Evolutionary conservation across 768 basidiomycete genomes (phyloP).

Genomic region (Panus rudis): DNA sequence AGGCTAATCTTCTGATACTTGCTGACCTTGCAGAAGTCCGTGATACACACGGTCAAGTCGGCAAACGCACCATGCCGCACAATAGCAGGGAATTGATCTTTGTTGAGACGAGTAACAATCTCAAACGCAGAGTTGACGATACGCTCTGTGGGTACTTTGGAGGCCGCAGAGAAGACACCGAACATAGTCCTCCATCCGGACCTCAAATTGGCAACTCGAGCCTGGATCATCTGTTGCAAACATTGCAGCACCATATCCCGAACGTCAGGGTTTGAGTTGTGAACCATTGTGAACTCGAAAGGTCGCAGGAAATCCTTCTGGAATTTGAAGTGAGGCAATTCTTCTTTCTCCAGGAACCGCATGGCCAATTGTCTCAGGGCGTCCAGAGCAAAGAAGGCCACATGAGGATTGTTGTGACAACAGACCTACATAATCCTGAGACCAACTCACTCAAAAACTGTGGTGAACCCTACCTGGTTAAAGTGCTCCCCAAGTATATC

Average conservation of each 20-base stretch:
- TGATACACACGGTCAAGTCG: constrained; percentile 94
- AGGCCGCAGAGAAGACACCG: constrained; percentile 94
- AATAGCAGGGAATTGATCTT: constrained; percentile 84
- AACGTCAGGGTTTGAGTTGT: constrained; percentile 92
- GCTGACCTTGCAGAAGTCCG: constrained; percentile 98
- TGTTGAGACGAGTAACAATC: constrained; percentile 86
- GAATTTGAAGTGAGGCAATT: constrained; percentile 96
- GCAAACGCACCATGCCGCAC: constrained; percentile 93
- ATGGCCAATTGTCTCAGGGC: constrained; percentile 94
- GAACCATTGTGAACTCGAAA: constrained; percentile 96
- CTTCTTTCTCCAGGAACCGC: constrained; percentile 98
- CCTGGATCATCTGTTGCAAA: constrained; percentile 97
- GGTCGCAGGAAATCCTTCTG: constrained; percentile 99
- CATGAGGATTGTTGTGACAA: constrained; percentile 95
- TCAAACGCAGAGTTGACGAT: constrained; percentile 93
- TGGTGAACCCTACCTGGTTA: constrained; percentile 68
- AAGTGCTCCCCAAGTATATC: constrained; percentile 97
- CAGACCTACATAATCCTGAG: constrained; percentile 61
- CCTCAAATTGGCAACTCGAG: constrained; percentile 87
- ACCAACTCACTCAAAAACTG: not conserved
- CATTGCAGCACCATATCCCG: constrained; percentile 98
- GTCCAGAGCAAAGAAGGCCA: constrained; percentile 94
- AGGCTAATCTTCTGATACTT: constrained; percentile 98
- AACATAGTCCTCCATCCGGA: constrained; percentile 99
- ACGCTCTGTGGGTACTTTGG: constrained; percentile 90